Base-by-base conservation (phyloP, 352 stramenopile genomes). In the Phytophthora lateralis region DNA sequence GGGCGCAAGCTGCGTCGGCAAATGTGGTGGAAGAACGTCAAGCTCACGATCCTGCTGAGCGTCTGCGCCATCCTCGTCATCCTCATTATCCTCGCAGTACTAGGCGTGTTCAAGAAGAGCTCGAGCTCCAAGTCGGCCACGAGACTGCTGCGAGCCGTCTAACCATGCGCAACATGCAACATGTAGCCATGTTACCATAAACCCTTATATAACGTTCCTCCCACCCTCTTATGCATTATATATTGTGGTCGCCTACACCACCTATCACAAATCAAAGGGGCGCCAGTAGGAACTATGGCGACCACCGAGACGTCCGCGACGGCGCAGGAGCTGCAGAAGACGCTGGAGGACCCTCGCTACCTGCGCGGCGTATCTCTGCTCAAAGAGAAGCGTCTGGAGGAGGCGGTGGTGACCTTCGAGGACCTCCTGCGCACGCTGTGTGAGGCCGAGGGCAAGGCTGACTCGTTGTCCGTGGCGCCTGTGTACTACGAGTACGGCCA, bases 11-110 rank as follows among this genome's bases (percentile, higher is more conserved):
- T 95, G 44, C 80, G 81, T 41, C 83, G 84, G 48, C 69, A 78
- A 37, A 93, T 95, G 84, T 93, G 85, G 84, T 93, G 84, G 86
- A 92, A 93, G 63, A 93, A 95, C 69, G 73, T 91, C 55, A 83
- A 85, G 46, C 71, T 93, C 47, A 93, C 76, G 53, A 76, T 95
- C 30, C 57, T 78, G 24, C 80, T 95, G 14, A 66, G 66, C 20
- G 57, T 90, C 20, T 82, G 78, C 48, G 71, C 71, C 45, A 70
- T 95, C 21, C 75, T 95, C 35, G 81, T 91, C 15, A 61, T 95
- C 27, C 64, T 95, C 35, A 75, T 95, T 30, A 79, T 93, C 52
- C 78, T 95, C 27, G 80, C 85, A 18, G 71, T 89, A 34, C 57
- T 82, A 10, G 84, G 84, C 17, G 86, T 83, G 7, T 95, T 95